These are phyloP conservation scores for Penicillium vulpinum DNA, from an alignment of 2,329 filamentous ascomycete genomes.

Conservation along the genomic window DNA sequence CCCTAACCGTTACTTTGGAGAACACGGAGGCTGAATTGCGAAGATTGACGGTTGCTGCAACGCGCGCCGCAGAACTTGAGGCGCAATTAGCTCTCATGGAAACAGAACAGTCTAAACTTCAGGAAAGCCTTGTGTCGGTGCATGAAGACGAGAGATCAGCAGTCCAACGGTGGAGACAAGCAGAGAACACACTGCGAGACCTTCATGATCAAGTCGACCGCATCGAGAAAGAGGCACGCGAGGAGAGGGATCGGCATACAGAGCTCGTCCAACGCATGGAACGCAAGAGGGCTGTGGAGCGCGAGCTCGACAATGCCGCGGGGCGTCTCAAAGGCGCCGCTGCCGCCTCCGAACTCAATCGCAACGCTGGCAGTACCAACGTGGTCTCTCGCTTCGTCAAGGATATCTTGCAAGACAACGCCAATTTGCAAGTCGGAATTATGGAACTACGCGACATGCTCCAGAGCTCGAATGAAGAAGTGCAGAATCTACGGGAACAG, in stretches of 20 bases:
- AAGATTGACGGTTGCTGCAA: constrained; percentile 70
- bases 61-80: constrained; percentile 76
- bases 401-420: constrained; percentile 92
- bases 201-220: constrained; percentile 85
- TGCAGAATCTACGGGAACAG: constrained; percentile 81
- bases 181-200: constrained; percentile 73
- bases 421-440: constrained; percentile 87
- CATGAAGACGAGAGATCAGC: constrained; percentile 76
- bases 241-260: constrained; percentile 77
- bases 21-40: constrained; percentile 76
- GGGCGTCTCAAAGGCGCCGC: constrained; percentile 79
- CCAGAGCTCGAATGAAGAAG: constrained; percentile 88
- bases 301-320: constrained; percentile 75
- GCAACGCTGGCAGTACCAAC: constrained; percentile 59
- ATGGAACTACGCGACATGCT: constrained; percentile 89
- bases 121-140: constrained; percentile 65
- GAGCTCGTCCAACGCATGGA: constrained; percentile 84
- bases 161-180: constrained; percentile 78
- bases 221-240: constrained; percentile 78
- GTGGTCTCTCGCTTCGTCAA: constrained; percentile 96
- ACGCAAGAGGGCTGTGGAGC: constrained; percentile 76
- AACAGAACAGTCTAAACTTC: constrained; percentile 72
- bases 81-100: constrained; percentile 77
- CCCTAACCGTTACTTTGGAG: constrained; percentile 72
- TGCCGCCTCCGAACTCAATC: constrained; percentile 64